Percentiles rank a stretch among this genome's conserved stretches.
Conservation (phyloP, 495 filamentous ascomycete species). For the Trichoderma asperelloides region DNA sequence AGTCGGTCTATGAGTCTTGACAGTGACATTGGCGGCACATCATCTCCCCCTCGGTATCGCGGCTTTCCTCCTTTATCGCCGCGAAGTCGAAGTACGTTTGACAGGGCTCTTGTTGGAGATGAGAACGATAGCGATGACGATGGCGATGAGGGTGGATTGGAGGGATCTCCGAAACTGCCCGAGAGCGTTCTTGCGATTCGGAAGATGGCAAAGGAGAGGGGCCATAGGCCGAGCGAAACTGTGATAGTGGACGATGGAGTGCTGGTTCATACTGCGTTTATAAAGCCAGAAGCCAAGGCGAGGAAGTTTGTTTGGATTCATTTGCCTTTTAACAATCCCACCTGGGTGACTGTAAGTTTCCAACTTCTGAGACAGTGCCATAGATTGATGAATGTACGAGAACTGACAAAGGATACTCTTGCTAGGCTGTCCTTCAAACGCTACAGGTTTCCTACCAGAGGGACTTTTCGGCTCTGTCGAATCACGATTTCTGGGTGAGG, state of each 20-base stretch:
- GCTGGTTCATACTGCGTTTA: slow-evolving; percentile 24
- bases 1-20: not conserved
- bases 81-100: not conserved
- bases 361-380: not conserved
- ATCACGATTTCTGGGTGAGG: slow-evolving; percentile 39
- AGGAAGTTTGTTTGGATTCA: slow-evolving; percentile 58
- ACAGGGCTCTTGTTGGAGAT: not conserved
- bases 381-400: not conserved
- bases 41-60: not conserved
- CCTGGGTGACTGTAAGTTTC: slow-evolving; percentile 49
- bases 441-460: slow-evolving; percentile 24
- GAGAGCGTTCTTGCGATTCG: slow-evolving; percentile 6
- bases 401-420: not conserved
- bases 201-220: slow-evolving; percentile 13
- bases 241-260: slow-evolving; percentile 16
- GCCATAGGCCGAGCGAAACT: slow-evolving; percentile 15
- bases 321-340: slow-evolving; percentile 55
- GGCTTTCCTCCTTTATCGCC: slow-evolving; percentile 7
- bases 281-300: slow-evolving; percentile 26
- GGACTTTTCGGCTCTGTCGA: slow-evolving; percentile 37
- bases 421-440: slow-evolving; percentile 17
- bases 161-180: not conserved
- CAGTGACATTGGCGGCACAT: not conserved
- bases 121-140: not conserved
- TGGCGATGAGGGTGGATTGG: not conserved